Base-by-base conservation (phyloP, 2,329 filamentous ascomycete genomes). In the Diaporthe amygdali region DNA sequence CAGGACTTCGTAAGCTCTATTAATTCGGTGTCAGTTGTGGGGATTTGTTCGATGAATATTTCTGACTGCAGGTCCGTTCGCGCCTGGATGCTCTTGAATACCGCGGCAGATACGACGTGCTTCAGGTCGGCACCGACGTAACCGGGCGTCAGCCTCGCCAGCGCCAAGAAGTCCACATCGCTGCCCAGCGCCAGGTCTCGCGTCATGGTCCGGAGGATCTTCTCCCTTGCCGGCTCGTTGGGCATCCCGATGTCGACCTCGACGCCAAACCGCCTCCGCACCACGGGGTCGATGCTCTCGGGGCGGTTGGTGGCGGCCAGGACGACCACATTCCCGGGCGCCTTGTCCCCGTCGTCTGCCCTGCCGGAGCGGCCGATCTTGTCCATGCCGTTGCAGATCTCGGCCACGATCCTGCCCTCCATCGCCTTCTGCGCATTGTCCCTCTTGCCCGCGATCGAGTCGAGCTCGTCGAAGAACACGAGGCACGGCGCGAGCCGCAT, bases 101-200 rank as follows among this genome's bases (percentile, higher is more conserved):
- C 80, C 3, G 87, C 88, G 1, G 81, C 75, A 2, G 82, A 83
- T 56, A 89, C 83, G n/a, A 91, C 82, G 71, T 85, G 92, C 73
- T 93, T 90, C 5, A 99, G 84, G 84, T 99, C 96, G 7, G 94
- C 94, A 14, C 95, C 96, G 0, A 99, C 96, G 75, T 96, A 99
- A 1, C 96, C 96, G 7, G 96, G 94, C 0, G 96, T 98, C 76
- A 92, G 87, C 76, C 94, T 95, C 7, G 96, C 95, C 4, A 99
- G 84, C 20, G 88, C 84, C 32, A 84, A 83, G 75, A 96, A 93
- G 78, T 97, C 90, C 25, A 98, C 89, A 72, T 95, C 91, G 4
- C 88, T 86, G 0, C 89, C 86, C 9, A 97, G 80, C 0, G 84
- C 84, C 74, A 91, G 87, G 69, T 91, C 89, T 68, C 90, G 85